These are phyloP conservation scores for Gaultheria prostrata DNA, from an alignment of 148 eudicot genomes.

Conservation along the genomic window DNA sequence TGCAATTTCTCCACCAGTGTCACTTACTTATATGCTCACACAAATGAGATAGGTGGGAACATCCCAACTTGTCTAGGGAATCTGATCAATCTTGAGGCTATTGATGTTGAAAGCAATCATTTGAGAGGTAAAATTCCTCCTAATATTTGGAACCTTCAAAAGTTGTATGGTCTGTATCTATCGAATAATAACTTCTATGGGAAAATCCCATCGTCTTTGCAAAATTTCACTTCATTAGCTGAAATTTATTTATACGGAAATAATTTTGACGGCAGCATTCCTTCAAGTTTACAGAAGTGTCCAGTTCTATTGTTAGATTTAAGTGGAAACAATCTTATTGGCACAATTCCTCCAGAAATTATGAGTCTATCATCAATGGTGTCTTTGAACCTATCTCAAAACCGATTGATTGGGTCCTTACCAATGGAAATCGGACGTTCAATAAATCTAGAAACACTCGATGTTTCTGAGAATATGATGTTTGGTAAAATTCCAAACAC, in stretches of 20 bases:
- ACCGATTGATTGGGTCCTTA: background rate
- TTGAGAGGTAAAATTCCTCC: background rate
- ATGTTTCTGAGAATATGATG: background rate
- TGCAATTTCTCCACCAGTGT: background rate
- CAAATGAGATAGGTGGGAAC: background rate
- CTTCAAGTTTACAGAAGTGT: background rate
- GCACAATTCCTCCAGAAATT: background rate
- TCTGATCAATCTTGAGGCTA: background rate
- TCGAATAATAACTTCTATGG: background rate
- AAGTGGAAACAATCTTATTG: background rate
- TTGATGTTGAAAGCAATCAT: background rate
- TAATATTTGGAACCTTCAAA: background rate
- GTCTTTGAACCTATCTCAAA: background rate
- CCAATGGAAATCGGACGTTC: background rate
- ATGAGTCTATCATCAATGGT: background rate
- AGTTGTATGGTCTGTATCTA: background rate
- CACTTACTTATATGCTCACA: background rate
- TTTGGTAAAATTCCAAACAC: background rate
- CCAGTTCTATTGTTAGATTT: background rate
- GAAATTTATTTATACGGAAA: background rate
- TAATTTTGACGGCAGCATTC: constrained; percentile 3
- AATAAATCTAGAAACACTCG: background rate
- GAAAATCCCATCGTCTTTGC: background rate
- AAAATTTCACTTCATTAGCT: background rate
- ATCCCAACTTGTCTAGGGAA: background rate